Conservation (phyloP, 2,329 filamentous ascomycete genomes). For the Neonectria magnoliae region DNA sequence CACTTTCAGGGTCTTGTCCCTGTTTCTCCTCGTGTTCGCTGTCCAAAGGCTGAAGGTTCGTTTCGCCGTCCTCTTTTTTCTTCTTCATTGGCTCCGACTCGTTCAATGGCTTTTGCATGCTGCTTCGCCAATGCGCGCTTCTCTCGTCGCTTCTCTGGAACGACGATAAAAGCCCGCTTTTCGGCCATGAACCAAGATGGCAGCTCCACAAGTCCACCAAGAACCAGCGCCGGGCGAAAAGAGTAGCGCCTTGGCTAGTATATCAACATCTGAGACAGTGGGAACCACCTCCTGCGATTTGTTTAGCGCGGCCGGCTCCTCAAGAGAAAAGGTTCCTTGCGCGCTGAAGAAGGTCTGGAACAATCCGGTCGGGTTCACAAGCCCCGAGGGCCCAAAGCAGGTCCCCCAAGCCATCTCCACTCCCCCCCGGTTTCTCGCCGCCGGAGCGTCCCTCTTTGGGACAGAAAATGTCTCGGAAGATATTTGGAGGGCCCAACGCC, state of each 20-base stretch:
- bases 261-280: neutral
- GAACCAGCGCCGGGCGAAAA: neutral
- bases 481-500: conserved; percentile 1
- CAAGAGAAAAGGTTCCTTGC: neutral
- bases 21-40: conserved; percentile 1
- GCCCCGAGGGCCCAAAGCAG: too few species aligned
- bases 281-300: neutral
- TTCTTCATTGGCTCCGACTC: neutral
- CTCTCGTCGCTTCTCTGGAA: neutral
- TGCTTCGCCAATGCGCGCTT: neutral
- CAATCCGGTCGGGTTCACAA: neutral
- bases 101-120: neutral
- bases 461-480: conserved; percentile 9
- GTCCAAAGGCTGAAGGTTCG: neutral
- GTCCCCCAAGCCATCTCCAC: conserved; percentile 1
- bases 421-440: conserved; percentile 6
- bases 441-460: conserved; percentile 4
- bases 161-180: neutral
- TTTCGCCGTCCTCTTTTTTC: neutral
- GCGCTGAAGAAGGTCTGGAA: conserved; percentile 2
- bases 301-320: neutral
- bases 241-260: neutral
- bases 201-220: neutral
- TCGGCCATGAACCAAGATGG: neutral
- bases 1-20: neutral